Evolutionary conservation across 139 green algal species (phyloP).

Genomic region (Parachlorella kessleri): DNA sequence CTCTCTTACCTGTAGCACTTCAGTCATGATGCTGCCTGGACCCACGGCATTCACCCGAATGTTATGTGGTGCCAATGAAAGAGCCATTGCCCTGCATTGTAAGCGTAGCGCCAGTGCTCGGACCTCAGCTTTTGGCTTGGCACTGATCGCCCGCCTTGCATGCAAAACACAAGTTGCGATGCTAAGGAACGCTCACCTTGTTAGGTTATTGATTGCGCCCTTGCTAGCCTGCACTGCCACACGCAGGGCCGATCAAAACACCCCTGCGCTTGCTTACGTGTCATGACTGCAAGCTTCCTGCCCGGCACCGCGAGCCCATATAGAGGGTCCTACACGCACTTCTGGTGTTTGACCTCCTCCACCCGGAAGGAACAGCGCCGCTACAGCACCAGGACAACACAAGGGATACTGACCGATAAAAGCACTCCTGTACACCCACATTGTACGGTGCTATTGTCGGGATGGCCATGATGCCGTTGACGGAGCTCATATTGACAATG

Average conservation of each 20-base stretch:
- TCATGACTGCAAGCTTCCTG: no score
- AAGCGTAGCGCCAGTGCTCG: no score
- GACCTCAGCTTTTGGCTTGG: no score
- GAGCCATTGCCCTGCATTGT: slow-evolving; percentile 63
- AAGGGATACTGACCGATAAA: background rate
- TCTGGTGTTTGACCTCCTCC: no score
- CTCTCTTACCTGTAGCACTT: slow-evolving; percentile 74
- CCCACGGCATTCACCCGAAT: slow-evolving; percentile 88
- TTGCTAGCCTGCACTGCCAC: slow-evolving; percentile 88
- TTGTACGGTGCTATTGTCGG: slow-evolving; percentile 37
- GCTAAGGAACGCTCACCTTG: slow-evolving; percentile 35
- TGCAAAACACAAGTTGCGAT: no score
- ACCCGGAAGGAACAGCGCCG: no score
- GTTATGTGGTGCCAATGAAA: slow-evolving; percentile 76
- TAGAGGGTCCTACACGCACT: no score
- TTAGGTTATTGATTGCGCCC: slow-evolving; percentile 88
- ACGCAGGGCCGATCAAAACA: no score
- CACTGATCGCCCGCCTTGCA: no score
- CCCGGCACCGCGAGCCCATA: no score
- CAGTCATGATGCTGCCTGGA: slow-evolving; percentile 83
- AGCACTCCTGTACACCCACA: slow-evolving; percentile 1
- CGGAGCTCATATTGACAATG: slow-evolving; percentile 86
- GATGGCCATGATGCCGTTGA: slow-evolving; percentile 85
- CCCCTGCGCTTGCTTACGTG: no score
- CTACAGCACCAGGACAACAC: background rate